These are phyloP conservation scores for Claviceps monticola DNA, from an alignment of 2,329 filamentous ascomycete genomes.

Conservation along the genomic window DNA sequence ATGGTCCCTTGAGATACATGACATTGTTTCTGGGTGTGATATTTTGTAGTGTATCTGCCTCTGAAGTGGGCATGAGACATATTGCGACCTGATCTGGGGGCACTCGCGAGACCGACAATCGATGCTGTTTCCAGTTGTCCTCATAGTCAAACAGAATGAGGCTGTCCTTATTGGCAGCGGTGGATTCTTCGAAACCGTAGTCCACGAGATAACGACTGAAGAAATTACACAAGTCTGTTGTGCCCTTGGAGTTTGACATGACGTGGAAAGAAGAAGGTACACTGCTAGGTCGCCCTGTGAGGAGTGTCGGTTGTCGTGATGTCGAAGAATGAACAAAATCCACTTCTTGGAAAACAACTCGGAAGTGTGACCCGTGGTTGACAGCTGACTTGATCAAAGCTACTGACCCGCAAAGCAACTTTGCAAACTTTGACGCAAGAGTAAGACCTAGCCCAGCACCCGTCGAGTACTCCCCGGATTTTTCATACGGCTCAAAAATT, in stretches of 20 bases:
- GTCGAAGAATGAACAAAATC: not conserved
- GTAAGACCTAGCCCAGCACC: slow-evolving; percentile 25
- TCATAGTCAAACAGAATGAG: not conserved
- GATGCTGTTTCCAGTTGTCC: not conserved
- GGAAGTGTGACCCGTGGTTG: not conserved
- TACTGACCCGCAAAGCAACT: slow-evolving; percentile 23
- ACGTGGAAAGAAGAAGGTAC: not conserved
- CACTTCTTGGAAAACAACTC: not conserved
- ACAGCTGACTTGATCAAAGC: slow-evolving; percentile 15
- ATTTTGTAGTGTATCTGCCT: not conserved
- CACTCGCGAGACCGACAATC: not conserved
- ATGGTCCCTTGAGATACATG: not conserved
- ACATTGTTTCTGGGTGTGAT: not conserved
- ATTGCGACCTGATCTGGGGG: not conserved
- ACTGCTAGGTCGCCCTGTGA: not conserved
- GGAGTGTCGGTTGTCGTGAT: not conserved
- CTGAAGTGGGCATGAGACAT: not conserved
- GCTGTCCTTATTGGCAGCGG: not conserved
- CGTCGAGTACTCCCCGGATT: slow-evolving; percentile 21
- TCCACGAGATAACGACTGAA: slow-evolving; percentile 3
- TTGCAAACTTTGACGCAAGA: slow-evolving; percentile 26
- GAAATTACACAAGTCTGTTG: not conserved
- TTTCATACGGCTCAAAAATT: slow-evolving; percentile 31
- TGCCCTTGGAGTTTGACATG: not conserved
- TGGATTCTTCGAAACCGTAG: not conserved